phyloP scores from a whole-genome alignment of 306 rosid species.

The Ziziphus jujuba region DNA sequence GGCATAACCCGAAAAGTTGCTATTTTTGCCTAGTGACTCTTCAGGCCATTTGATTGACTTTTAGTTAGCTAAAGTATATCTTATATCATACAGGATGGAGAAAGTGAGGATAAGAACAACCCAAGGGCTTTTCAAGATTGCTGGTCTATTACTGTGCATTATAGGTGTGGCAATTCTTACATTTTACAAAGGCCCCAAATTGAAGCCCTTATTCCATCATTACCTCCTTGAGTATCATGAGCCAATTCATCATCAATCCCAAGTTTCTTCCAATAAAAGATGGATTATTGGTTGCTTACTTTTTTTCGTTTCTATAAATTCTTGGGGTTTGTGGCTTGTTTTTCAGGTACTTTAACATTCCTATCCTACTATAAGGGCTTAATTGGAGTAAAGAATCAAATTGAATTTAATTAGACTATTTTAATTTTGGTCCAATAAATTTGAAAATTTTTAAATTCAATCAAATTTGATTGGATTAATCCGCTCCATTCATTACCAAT shows the following conservation, averaged over 20 bases:
- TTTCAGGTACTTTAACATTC: constrained; percentile 38
- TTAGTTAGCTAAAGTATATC: background rate
- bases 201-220: constrained; percentile 28
- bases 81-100: constrained; percentile 44
- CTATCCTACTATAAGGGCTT: no score
- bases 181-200: constrained; percentile 57
- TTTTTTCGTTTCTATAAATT: constrained; percentile 27
- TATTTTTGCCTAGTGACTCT: no score
- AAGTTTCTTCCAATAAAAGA: constrained; percentile 27
- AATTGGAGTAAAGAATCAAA: no score
- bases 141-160: constrained; percentile 46
- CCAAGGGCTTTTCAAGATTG: constrained; percentile 51
- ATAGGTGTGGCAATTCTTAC: constrained; percentile 54
- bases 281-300: constrained; percentile 61
- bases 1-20: no score
- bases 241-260: constrained; percentile 26
- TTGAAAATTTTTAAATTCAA: no score
- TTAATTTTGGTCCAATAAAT: no score
- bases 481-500: no score
- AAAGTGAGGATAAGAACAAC: constrained; percentile 41
- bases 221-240: constrained; percentile 18
- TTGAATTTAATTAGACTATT: no score
- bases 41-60: no score
- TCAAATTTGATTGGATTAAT: no score
- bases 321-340: constrained; percentile 56